Percentiles rank a stretch among this genome's conserved stretches.
These are phyloP conservation scores for Luffa aegyptiaca DNA, from an alignment of 306 rosid species.

Conservation along the genomic window DNA sequence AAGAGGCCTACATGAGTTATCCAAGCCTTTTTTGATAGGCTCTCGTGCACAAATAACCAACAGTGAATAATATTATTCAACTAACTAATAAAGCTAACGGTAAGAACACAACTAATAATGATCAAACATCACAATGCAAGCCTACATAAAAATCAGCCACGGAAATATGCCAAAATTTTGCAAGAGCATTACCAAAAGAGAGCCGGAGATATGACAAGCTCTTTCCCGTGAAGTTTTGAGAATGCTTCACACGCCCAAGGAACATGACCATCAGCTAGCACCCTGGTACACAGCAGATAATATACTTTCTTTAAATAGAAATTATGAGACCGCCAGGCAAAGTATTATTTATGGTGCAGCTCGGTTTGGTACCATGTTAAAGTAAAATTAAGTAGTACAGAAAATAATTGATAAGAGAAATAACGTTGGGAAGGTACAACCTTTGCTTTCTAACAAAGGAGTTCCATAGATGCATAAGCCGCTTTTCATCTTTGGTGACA, in stretches of 20 bases:
- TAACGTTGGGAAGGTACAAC: constrained; percentile 22
- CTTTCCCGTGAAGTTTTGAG: constrained; percentile 69
- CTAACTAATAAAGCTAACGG: background rate
- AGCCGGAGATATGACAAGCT: constrained; percentile 51
- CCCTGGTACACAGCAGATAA: constrained; percentile 39
- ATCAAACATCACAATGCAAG: background rate
- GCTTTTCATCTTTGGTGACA: constrained; percentile 88
- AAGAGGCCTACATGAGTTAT: background rate
- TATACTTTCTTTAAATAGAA: no score
- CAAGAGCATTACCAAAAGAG: constrained; percentile 58
- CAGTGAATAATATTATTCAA: background rate
- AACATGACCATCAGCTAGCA: constrained; percentile 93
- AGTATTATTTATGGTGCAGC: background rate
- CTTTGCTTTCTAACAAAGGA: constrained; percentile 91
- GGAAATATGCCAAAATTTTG: constrained; percentile 1
- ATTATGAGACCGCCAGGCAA: background rate
- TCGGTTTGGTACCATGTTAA: background rate
- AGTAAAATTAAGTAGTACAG: background rate
- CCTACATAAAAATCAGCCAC: background rate
- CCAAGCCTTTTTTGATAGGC: background rate
- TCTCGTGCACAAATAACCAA: background rate
- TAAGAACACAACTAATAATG: background rate
- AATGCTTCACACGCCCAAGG: constrained; percentile 99
- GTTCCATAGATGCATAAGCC: constrained; percentile 98
- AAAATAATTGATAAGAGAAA: background rate